These are phyloP conservation scores for Turnera subulata DNA, from an alignment of 345 rosid species.

Conservation along the genomic window DNA sequence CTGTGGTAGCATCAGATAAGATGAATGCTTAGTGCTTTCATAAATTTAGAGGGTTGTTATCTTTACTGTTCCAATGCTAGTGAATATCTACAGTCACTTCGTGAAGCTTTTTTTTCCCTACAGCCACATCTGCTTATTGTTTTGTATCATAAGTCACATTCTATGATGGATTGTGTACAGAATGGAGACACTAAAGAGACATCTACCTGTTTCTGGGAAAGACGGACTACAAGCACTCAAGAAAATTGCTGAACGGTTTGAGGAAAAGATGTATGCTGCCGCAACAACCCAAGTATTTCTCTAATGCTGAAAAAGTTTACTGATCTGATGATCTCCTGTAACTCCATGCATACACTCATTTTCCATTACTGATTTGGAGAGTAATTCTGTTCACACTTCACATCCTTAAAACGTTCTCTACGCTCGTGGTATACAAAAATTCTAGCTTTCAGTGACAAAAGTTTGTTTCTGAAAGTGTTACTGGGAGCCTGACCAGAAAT, in stretches of 20 bases:
- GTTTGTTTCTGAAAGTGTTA: no score
- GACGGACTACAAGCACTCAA: slow-evolving; percentile 12
- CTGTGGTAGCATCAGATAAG: neutral
- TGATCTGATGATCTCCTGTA: neutral
- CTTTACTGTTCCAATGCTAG: neutral
- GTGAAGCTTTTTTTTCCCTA: neutral
- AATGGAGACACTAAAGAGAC: slow-evolving; percentile 16
- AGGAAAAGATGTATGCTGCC: slow-evolving; percentile 61
- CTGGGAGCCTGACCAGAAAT: no score
- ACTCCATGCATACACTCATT: no score
- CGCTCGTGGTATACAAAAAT: no score
- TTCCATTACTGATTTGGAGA: no score
- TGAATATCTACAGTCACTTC: neutral
- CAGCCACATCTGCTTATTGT: no score
- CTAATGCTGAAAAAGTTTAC: neutral
- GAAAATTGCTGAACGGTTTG: slow-evolving; percentile 70
- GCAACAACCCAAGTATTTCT: slow-evolving; percentile 55
- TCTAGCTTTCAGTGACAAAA: no score
- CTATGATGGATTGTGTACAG: no score
- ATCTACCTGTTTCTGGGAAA: slow-evolving; percentile 11
- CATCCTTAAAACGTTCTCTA: no score
- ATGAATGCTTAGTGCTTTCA: neutral
- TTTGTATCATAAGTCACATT: no score
- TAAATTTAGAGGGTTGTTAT: neutral
- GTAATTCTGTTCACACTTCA: no score